Evolutionary conservation across 2,329 filamentous ascomycete species (phyloP).

Genomic region (Fusarium sterilihyphosum): DNA sequence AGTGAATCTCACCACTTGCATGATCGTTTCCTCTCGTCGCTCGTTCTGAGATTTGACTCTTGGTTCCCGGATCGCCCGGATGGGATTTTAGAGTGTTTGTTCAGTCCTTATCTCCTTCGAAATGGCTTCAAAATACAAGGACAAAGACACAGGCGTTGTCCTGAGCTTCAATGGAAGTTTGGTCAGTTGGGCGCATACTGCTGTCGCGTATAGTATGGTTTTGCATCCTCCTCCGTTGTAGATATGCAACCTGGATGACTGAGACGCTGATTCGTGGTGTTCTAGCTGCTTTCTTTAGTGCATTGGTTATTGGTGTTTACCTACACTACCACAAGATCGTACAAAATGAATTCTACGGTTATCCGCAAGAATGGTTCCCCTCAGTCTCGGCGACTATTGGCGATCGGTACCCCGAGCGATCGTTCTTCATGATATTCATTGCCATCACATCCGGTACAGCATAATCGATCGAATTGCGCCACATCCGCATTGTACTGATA

Average conservation of each 20-base stretch:
- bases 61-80: conserved; percentile 47
- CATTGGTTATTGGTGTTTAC: conserved; percentile 79
- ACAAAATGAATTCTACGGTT: conserved; percentile 94
- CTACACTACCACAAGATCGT: conserved; percentile 98
- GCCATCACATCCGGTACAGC: conserved; percentile 85
- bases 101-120: conserved; percentile 36
- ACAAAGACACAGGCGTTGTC: conserved; percentile 70
- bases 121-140: conserved; percentile 65
- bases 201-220: conserved; percentile 78
- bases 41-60: conserved; percentile 28
- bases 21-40: conserved; percentile 21
- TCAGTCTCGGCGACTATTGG: conserved; percentile 97
- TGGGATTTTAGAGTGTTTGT: conserved; percentile 41
- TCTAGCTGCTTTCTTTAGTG: conserved; percentile 84
- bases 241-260: neutral
- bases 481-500: conserved; percentile 25
- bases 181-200: conserved; percentile 89
- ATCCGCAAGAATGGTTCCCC: conserved; percentile 95
- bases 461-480: neutral
- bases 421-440: conserved; percentile 97
- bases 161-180: conserved; percentile 83
- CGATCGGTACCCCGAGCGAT: conserved; percentile 95
- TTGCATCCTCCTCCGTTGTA: neutral
- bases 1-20: conserved; percentile 42
- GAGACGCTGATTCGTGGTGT: conserved; percentile 33